phyloP scores from a whole-genome alignment of 169 alveolate species.

The Amoebophrya sp. region DNA sequence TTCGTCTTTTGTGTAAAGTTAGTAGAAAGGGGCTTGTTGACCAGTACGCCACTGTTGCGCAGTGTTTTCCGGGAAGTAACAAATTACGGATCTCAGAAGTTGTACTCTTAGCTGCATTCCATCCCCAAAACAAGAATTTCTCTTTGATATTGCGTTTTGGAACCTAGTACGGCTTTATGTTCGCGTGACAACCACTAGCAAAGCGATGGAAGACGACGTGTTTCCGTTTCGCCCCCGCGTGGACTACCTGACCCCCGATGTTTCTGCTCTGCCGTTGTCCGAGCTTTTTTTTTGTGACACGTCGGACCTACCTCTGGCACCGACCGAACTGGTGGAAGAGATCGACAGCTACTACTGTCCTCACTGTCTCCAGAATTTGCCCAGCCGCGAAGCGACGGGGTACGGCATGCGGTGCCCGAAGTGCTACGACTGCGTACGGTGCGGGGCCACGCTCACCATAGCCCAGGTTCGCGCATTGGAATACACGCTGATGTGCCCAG shows the following conservation, averaged over 20 bases:
- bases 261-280: neutral
- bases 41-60: no score
- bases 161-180: no score
- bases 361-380: neutral
- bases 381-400: neutral
- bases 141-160: no score
- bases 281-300: neutral
- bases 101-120: no score
- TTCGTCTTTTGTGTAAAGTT: no score
- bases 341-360: neutral
- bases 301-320: neutral
- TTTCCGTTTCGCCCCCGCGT: neutral
- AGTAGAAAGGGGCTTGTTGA: no score
- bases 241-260: neutral
- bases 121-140: no score
- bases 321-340: neutral
- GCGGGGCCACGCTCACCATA: neutral
- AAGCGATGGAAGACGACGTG: no score
- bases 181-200: no score
- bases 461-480: neutral
- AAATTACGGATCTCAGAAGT: no score
- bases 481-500: neutral
- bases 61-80: no score
- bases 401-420: neutral
- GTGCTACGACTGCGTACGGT: neutral